Evolutionary conservation across 345 rosid species (phyloP).

Genomic region (Syzygium aqueum): DNA sequence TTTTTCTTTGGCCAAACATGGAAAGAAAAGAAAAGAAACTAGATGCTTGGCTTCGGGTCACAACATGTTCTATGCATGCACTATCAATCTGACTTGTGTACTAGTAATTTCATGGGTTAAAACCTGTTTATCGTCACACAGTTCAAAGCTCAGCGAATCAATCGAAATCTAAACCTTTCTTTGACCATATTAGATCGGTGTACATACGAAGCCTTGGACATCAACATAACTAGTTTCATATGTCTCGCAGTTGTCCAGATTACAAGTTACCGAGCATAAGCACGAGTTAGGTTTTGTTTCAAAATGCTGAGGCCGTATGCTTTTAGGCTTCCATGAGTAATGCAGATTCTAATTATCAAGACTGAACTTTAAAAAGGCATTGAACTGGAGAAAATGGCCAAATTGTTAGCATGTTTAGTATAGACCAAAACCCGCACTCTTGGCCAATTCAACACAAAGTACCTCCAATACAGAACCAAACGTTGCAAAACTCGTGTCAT

Average conservation of each 20-base stretch:
- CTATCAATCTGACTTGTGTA: not conserved
- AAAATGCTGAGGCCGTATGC: not conserved
- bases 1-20: not conserved
- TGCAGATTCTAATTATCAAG: not conserved
- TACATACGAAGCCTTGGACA: not conserved
- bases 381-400: not conserved
- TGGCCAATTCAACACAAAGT: not conserved
- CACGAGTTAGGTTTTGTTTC: not conserved
- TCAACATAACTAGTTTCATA: not conserved
- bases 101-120: not conserved
- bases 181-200: not conserved
- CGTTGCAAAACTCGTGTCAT: not conserved
- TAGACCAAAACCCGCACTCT: not conserved
- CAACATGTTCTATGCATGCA: not conserved
- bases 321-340: not conserved
- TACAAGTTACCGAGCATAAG: not conserved
- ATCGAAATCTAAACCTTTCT: not conserved
- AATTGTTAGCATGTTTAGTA: not conserved
- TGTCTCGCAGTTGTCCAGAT: not conserved
- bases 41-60: not conserved
- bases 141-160: not conserved
- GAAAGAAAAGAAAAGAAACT: not conserved
- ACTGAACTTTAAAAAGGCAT: not conserved
- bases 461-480: not conserved
- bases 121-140: not conserved